Evolutionary conservation across 495 filamentous ascomycete species (phyloP), one percentile per base, ranked within the genome.

Genomic region (Darksidea phi): DNA sequence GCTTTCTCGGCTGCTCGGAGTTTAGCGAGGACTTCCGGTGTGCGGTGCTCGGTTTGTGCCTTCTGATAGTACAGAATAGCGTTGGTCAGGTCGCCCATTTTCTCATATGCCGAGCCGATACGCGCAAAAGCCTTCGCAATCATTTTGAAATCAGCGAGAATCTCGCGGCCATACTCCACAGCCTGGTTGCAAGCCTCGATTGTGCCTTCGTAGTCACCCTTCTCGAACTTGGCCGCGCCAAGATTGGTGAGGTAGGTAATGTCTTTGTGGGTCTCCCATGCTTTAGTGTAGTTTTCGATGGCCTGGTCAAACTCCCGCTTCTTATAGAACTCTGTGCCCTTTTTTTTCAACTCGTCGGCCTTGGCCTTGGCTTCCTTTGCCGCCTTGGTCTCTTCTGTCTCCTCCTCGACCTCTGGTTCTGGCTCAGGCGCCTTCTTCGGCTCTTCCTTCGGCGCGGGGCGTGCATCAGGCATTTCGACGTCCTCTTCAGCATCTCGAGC

Each of bases 241-340:
- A 91, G 81, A 75, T 99, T 99, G 78, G 95, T 97, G 62, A 97
- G 79, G 74, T 97, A 99, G 13, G 91, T 94, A 70, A 97, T 92
- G 64, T 99, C 94, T 79, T 96, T 91, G 84, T 92, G 78, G 47
- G 93, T 64, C 48, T 92, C 88, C 95, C 95, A 99, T 1, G 94
- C 94, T 72, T 95, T 96, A 69, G 77, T 81, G 78, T 99, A 99
- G 78, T 99, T 91, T 73, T 89, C 85, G 68, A 97, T 95, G 43
- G 94, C 94, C 68, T 86, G 83, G 67, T 97, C 95, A 58, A 97
- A 94, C 69, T 96, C 84, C 67, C 91, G 84, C 83, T 97, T 96
- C 85, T 97, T 99, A 80, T 99, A 99, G 70, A 86, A 86, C 64
- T 95, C 89, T 24, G 91, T 99, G 56, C 94, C 94, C 48, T 96